phyloP scores from a whole-genome alignment of 1,139 yeast species.

The Spathaspora sp. region DNA sequence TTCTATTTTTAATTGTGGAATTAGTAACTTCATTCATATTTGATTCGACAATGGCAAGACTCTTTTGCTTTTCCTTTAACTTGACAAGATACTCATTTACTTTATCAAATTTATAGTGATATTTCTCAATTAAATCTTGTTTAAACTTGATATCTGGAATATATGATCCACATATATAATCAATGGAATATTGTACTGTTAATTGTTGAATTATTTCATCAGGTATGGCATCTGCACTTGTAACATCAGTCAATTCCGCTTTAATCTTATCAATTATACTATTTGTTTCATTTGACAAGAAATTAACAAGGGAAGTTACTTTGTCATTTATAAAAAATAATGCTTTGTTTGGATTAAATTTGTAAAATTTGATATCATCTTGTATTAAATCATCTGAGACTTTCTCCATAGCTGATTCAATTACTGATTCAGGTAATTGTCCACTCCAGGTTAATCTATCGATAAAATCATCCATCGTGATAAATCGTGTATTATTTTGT shows the following conservation, averaged over 20 bases:
- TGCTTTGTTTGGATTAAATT: conserved; percentile 35
- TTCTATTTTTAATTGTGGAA: conserved; percentile 14
- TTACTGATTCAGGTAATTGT: conserved; percentile 22
- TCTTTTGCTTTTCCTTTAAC: conserved; percentile 26
- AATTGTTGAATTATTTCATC: conserved; percentile 25
- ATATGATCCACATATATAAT: conserved; percentile 31
- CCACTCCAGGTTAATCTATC: conserved; percentile 39
- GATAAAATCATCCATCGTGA: conserved; percentile 48
- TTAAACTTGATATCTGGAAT: conserved; percentile 17
- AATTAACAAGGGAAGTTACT: conserved; percentile 24
- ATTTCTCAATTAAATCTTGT: conserved; percentile 13
- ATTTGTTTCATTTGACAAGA: conserved; percentile 18
- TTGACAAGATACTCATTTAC: conserved; percentile 30
- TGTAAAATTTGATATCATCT: conserved; percentile 49
- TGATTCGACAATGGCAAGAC: conserved; percentile 24
- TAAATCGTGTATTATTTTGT: conserved; percentile 32
- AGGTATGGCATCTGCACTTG: conserved; percentile 23
- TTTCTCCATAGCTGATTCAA: conserved; percentile 23
- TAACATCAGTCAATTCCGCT: conserved; percentile 24
- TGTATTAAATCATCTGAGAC: conserved; percentile 50
- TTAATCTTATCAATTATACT: conserved; percentile 13
- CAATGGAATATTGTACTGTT: conserved; percentile 25
- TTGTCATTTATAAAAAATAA: conserved; percentile 30
- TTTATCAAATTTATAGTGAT: conserved; percentile 25
- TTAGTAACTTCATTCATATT: conserved; percentile 29